Evolutionary conservation across 176 grass and related monocot genomes (phyloP).

Genomic region (Juncus effusus): DNA sequence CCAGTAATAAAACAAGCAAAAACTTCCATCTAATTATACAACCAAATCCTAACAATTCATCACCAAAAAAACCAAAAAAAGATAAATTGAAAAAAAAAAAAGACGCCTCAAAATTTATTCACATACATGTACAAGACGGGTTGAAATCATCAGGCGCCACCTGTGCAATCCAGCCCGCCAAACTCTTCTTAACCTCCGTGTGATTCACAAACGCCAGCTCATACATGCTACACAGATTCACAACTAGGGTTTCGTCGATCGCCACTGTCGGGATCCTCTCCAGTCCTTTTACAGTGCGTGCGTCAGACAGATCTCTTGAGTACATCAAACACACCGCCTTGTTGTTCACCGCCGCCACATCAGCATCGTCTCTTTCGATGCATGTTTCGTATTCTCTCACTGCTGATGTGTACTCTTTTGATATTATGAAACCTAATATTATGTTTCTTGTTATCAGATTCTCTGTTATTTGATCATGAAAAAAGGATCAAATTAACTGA

Average conservation of each 20-base stretch:
- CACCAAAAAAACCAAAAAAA: background rate
- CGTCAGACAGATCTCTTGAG: constrained; percentile 74
- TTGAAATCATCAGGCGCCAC: constrained; percentile 88
- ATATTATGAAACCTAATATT: constrained; percentile 65
- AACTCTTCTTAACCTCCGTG: constrained; percentile 61
- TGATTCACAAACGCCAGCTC: constrained; percentile 86
- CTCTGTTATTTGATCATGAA: constrained; percentile 9
- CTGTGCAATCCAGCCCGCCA: constrained; percentile 62
- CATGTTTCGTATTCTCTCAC: constrained; percentile 92
- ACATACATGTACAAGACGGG: constrained; percentile 78
- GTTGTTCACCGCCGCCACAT: constrained; percentile 81
- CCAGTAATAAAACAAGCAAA: background rate
- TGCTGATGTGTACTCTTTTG: constrained; percentile 68
- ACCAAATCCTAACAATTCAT: constrained; percentile 10
- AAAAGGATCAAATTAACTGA: too few species aligned
- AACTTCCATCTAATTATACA: constrained; percentile 1
- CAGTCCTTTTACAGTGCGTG: constrained; percentile 71
- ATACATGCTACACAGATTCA: constrained; percentile 94
- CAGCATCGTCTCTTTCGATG: constrained; percentile 60
- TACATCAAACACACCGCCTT: constrained; percentile 97
- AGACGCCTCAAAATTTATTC: constrained; percentile 19
- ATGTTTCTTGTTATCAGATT: constrained; percentile 69
- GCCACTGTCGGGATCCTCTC: constrained; percentile 70
- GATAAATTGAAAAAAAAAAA: constrained; percentile 7
- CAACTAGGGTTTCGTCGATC: constrained; percentile 74